Base-by-base conservation (phyloP, 345 rosid genomes). In the Aquilaria malaccensis region DNA sequence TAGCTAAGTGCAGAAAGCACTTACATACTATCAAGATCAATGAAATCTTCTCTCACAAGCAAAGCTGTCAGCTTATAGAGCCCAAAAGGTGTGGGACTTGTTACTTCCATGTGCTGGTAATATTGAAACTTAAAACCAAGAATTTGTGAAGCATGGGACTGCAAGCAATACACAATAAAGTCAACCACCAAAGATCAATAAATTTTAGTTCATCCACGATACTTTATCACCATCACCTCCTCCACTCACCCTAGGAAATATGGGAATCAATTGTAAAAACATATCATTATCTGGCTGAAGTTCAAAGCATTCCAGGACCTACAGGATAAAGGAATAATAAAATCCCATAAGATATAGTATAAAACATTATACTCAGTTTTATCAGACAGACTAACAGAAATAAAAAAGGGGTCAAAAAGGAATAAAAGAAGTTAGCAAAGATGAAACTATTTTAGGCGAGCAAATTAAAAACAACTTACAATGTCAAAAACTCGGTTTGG, bases 101-200 rank as follows among this genome's bases (percentile, higher is more conserved):
- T 81, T 75, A 95, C 93, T 79, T 95, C 99, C 81, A 79, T 67
- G 45, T 86, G 77, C 73, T 91, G 99, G 78, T 95, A 88, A 77
- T 79, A 88, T 77, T 95, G 98, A 73, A 95, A 91, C 86, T 95
- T 95, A 72, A 85, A 95, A 60, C 99, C 99, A 58, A 95, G 95
- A 75, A 95, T 88, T 72, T 95, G 98, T n/a, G 99, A 88, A 55
- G 97, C 99, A 73, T 86, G 99, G 60, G 96, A 95, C 99, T 95
- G 96, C 78, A 84, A 67, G 69, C 66, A 48, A 60, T 48, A 22
- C 62, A 75, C 46, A 63, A 56, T 11, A 52, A 15, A 22, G 49
- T 63, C 32, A 76, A 74, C 52, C 70, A 67, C 58, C 43, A 37
- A 37, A 37, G 5, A 37, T 37, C 43, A 37, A 37, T 37, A 37